A percentile compares a stretch with the other conserved stretches of the same genome.
Evolutionary conservation across 192 early-diverging fungal species (phyloP).

Genomic region (Geranomyces variabilis): DNA sequence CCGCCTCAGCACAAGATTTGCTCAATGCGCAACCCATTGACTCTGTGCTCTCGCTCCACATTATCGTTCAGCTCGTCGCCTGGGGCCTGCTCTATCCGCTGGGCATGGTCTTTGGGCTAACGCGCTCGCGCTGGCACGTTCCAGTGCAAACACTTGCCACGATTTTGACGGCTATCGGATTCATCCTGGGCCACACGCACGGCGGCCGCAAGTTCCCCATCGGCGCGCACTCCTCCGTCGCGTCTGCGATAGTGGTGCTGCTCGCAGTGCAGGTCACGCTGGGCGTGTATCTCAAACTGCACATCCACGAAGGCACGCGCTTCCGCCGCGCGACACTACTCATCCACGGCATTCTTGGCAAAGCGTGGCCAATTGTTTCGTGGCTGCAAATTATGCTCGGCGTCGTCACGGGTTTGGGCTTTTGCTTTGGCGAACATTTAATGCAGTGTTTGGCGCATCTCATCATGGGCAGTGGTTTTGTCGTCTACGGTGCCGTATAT

Average conservation of each 20-base stretch:
- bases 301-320: slow-evolving; percentile 12
- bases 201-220: not conserved
- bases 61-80: slow-evolving; percentile 3
- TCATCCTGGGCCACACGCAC: slow-evolving; percentile 11
- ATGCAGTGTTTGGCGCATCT: slow-evolving; percentile 15
- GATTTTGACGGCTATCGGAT: not conserved
- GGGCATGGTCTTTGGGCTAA: slow-evolving; percentile 16
- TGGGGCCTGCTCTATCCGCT: slow-evolving; percentile 17
- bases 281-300: slow-evolving; percentile 18
- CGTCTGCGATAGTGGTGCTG: not conserved
- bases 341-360: slow-evolving; percentile 11
- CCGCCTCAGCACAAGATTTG: not conserved
- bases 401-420: not conserved
- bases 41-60: slow-evolving; percentile 10
- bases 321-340: not conserved
- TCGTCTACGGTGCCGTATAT: slow-evolving; percentile 2
- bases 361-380: not conserved
- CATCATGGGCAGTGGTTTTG: slow-evolving; percentile 15
- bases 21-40: slow-evolving; percentile 1
- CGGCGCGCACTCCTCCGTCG: not conserved
- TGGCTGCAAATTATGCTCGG: slow-evolving; percentile 17
- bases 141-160: slow-evolving; percentile 5
- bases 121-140: slow-evolving; percentile 2
- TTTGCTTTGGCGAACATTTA: slow-evolving; percentile 9
- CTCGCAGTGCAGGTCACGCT: slow-evolving; percentile 4